phyloP scores from a whole-genome alignment of 23 red algal genomes.

The Pyropia yezoensis region DNA sequence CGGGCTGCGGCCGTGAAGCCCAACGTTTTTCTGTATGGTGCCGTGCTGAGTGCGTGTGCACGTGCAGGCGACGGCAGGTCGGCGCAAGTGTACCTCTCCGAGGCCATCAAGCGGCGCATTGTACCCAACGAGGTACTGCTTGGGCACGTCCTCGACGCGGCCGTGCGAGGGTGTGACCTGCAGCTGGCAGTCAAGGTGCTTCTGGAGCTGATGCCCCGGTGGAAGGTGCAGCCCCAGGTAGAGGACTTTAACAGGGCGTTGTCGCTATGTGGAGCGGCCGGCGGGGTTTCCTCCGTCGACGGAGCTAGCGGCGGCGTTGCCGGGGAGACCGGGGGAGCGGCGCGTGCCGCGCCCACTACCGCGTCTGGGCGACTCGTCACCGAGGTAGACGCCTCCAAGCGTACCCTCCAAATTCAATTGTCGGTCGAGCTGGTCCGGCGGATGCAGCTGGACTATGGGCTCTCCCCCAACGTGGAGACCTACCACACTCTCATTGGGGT shows the following conservation, averaged over 20 bases:
- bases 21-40: slow-evolving; percentile 36
- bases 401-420: too few relatives aligned
- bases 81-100: slow-evolving; percentile 2
- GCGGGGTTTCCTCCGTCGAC: too few relatives aligned
- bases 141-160: slow-evolving; percentile 21
- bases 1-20: slow-evolving; percentile 6
- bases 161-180: slow-evolving; percentile 7
- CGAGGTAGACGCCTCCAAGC: too few relatives aligned
- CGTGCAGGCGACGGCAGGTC: slow-evolving; percentile 12
- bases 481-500: slow-evolving; percentile 38
- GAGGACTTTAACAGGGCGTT: too few relatives aligned
- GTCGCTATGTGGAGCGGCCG: too few relatives aligned
- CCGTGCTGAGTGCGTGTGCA: slow-evolving; percentile 17
- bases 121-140: slow-evolving; percentile 10
- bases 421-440: too few relatives aligned
- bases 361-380: too few relatives aligned
- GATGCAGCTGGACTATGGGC: neutral
- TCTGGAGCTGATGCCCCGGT: slow-evolving; percentile 12
- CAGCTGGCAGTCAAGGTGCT: slow-evolving; percentile 13
- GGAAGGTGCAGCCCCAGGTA: too few relatives aligned
- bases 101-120: slow-evolving; percentile 2
- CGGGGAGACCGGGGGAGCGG: too few relatives aligned
- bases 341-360: too few relatives aligned
- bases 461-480: slow-evolving; percentile 21
- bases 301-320: too few relatives aligned